Base-by-base conservation (phyloP, 352 stramenopile species). In the Globisporangium barbulae region DNA sequence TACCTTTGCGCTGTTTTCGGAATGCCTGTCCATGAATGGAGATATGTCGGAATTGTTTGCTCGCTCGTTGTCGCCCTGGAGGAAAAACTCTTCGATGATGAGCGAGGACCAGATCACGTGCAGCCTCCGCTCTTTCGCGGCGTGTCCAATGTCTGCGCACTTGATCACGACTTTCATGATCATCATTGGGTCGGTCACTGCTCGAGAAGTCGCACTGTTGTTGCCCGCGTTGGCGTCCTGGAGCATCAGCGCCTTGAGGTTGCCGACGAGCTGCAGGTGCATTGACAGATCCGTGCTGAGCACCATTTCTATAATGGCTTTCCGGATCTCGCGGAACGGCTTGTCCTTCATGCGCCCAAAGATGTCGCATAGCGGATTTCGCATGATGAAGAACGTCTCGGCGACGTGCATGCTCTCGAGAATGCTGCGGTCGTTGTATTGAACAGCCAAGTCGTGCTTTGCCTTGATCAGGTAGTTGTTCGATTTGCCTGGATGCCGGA, bases 61-160 rank as follows among this genome's bases (percentile, higher is more conserved):
- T 52, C 91, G 94, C 67, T 98, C 96, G 63, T 96, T 87, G 71
- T 99, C 95, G 45, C 96, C 96, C 74, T 98, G 95, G 21, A 88
- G 70, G 67, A 97, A 98, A 65, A 98, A 98, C 71, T 99, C 96
- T 58, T 97, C 86, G 55, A 98, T 91, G 54, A 98, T 96, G 35
- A 96, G 78, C 53, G 92, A 86, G 7, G 90, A 91, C 94, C 95
- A 99, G 64, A 94, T 83, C 59, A 92, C 86, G 55, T 94, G 82
- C 39, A 98, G 64, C 37, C 79, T 76, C 31, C 78, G 84, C 42
- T 91, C 80, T 74, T 97, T 97, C 37, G 88, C 80, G 25, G 89
- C 90, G 70, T 98, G 96, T 17, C 89, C 96, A 47, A 98, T 94
- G 73, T 99, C 95, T 2, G 94, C 89, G 58, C 88, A 89, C 67